phyloP scores from a whole-genome alignment of 768 basidiomycete genomes.

The Podaxis sp. region DNA sequence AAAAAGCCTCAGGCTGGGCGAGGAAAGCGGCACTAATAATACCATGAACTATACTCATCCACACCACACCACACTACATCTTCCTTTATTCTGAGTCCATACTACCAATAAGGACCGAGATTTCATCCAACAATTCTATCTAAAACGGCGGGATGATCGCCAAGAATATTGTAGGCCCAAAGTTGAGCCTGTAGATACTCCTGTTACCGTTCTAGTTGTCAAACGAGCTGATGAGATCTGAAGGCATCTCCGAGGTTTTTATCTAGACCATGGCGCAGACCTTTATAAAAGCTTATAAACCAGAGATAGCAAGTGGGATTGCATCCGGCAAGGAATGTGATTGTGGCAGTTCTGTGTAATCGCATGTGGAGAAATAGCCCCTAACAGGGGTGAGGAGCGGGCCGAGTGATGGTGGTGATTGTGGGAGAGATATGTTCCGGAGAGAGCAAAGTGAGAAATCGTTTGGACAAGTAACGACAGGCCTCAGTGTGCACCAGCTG shows the following conservation, averaged over 20 bases:
- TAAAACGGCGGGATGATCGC: background rate
- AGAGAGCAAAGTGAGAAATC: background rate
- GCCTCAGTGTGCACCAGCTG: background rate
- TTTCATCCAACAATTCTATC: background rate
- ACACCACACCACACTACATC: background rate
- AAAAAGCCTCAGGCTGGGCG: constrained; percentile 26
- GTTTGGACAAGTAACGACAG: background rate
- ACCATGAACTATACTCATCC: background rate
- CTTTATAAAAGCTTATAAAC: background rate
- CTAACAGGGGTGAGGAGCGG: background rate
- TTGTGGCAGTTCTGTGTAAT: background rate
- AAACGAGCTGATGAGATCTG: background rate
- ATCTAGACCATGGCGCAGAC: too few species aligned
- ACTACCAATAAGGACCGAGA: background rate
- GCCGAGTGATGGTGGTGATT: background rate
- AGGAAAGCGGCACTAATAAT: constrained; percentile 21
- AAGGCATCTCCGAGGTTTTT: too few species aligned
- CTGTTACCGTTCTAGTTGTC: background rate
- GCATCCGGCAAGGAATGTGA: background rate
- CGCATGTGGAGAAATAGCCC: background rate
- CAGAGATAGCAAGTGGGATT: background rate
- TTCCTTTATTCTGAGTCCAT: background rate
- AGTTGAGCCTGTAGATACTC: constrained; percentile 1
- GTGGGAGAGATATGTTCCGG: constrained; percentile 3
- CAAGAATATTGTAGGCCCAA: background rate